Evolutionary conservation across 495 filamentous ascomycete genomes (phyloP).

Genomic region (Podospora tetraspora): DNA sequence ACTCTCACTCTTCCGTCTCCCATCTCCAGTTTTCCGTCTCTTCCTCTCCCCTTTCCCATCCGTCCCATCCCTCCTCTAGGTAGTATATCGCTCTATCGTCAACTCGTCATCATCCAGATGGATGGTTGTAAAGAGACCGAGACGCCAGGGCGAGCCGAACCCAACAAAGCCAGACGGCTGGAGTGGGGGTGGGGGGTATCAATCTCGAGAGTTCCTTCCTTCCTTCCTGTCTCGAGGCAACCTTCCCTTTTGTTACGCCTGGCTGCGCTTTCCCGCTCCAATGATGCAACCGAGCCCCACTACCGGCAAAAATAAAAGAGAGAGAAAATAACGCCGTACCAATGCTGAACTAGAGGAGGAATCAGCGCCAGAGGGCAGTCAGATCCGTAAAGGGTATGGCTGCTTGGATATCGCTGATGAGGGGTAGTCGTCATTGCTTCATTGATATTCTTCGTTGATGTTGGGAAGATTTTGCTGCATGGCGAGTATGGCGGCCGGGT

Average conservation of each 20-base stretch:
- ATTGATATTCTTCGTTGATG: slow-evolving; percentile 41
- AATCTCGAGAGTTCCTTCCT: slow-evolving; percentile 20
- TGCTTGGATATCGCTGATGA: neutral
- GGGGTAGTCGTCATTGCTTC: neutral
- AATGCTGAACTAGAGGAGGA: neutral
- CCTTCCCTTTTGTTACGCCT: neutral
- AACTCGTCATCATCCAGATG: slow-evolving; percentile 8
- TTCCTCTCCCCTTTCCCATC: neutral
- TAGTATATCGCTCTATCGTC: slow-evolving; percentile 10
- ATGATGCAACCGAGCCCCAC: neutral
- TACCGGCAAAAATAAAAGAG: neutral
- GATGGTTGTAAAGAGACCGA: neutral
- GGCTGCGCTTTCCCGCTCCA: neutral
- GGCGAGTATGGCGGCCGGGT: slow-evolving; percentile 27
- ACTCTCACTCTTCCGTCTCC: neutral
- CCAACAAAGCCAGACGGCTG: neutral
- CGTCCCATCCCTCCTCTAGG: slow-evolving; percentile 4
- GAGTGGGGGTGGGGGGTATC: slow-evolving; percentile 20
- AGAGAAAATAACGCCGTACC: neutral
- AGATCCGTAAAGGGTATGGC: neutral
- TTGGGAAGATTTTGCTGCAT: slow-evolving; percentile 37
- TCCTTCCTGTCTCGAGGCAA: slow-evolving; percentile 3
- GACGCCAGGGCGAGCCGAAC: slow-evolving; percentile 3
- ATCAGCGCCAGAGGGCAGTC: neutral
- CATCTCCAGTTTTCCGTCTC: slow-evolving; percentile 6